Base-by-base conservation (phyloP, 2,329 filamentous ascomycete genomes). In the Anisogramma anomala region DNA sequence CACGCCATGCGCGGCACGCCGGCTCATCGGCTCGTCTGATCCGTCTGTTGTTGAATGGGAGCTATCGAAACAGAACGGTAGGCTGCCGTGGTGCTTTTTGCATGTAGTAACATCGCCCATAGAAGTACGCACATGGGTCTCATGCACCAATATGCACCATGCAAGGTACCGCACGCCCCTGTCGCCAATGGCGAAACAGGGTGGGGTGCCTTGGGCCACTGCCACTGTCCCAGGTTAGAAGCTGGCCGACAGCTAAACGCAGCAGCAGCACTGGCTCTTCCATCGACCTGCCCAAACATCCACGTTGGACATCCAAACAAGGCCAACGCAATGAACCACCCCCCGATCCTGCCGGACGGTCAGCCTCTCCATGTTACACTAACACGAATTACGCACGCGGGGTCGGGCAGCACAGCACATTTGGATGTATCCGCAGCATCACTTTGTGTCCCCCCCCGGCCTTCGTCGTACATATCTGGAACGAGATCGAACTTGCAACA, bases 91-190 rank as follows among this genome's bases (percentile, higher is more conserved):
- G 35, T 28, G 36, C 13, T 20, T 27, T 11, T 17, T 37, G 18
- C 11, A 37, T 15, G 36, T n/a, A n/a, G 36, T 39, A n/a, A 26
- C 36, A 31, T 39, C 28, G 36, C 30, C 20, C 27, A 39, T 27
- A 10, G 30, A 32, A 39, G 27, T 32, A 22, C 14, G n/a, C 11
- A 20, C 36, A 39, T 6, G 36, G 36, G 8, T 39, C 14, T 39
- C 36, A 39, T 39, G 36, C 36, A 8, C n/a, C 36, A 39, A 15
- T 17, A 39, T 39, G 36, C 36, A 39, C 9, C 13, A 39, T 39
- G 36, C 36, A 39, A 39, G 36, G 36, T 39, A 39, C 36, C 36
- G 36, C 19, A 39, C 15, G n/a, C 36, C 20, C 36, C 18, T 39
- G 19, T 32, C 20, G 30, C 28, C 13, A 32, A 14, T 33, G 8